Percentiles rank a stretch among this genome's conserved stretches.
These are phyloP conservation scores for Colletotrichum liaoningense DNA, from an alignment of 2,329 filamentous ascomycete species.

Conservation along the genomic window DNA sequence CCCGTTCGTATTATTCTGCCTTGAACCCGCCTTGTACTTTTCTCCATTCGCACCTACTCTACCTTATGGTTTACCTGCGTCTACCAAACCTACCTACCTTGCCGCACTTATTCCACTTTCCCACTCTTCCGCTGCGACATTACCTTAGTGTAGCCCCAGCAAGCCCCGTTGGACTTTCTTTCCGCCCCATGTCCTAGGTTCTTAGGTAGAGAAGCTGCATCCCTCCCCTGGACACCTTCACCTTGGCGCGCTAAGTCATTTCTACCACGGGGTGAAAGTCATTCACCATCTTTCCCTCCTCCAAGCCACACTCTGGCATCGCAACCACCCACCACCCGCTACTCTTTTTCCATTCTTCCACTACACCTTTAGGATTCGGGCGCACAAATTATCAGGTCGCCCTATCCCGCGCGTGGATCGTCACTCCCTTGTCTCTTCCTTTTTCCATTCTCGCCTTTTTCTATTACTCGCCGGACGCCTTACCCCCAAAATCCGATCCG, in stretches of 20 bases:
- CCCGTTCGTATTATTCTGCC: neutral
- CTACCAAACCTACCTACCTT: neutral
- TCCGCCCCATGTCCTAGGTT: slow-evolving; percentile 14
- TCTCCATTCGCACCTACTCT: neutral
- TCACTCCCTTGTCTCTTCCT: slow-evolving; percentile 28
- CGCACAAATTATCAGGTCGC: slow-evolving; percentile 20
- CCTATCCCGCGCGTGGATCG: slow-evolving; percentile 18
- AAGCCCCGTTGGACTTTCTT: slow-evolving; percentile 17
- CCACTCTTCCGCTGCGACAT: neutral
- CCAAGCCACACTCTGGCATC: slow-evolving; percentile 31
- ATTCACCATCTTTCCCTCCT: slow-evolving; percentile 18
- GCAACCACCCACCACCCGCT: slow-evolving; percentile 13
- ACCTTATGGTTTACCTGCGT: neutral
- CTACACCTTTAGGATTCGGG: neutral
- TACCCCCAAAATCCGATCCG: neutral
- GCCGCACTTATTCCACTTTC: slow-evolving; percentile 12
- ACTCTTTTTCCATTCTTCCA: slow-evolving; percentile 23
- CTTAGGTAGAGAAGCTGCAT: slow-evolving; percentile 12
- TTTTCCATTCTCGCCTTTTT: slow-evolving; percentile 21
- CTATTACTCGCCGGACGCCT: slow-evolving; percentile 12
- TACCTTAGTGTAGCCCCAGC: slow-evolving; percentile 14
- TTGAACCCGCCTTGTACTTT: neutral
- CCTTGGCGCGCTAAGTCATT: slow-evolving; percentile 24
- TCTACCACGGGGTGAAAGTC: slow-evolving; percentile 1
- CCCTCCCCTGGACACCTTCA: slow-evolving; percentile 14